These are phyloP conservation scores for Cucumis hystrix DNA, from an alignment of 306 rosid species.

Conservation along the genomic window DNA sequence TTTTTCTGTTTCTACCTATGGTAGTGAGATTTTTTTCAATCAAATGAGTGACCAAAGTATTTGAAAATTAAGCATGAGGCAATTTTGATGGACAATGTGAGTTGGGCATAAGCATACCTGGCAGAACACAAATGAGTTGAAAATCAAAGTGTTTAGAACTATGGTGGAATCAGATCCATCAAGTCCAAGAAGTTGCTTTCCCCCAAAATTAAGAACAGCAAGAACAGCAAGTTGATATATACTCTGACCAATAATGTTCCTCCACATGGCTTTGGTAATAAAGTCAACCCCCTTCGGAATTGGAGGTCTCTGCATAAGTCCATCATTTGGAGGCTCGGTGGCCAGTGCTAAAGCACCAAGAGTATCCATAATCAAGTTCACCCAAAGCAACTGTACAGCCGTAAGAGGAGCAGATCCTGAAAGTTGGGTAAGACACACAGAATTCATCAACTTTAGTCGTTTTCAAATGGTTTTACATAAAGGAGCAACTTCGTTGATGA, in stretches of 20 bases:
- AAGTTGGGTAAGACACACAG: slow-evolving; percentile 3
- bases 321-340: slow-evolving; percentile 90
- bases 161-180: slow-evolving; percentile 50
- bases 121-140: slow-evolving; percentile 88
- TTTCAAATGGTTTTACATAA: background rate
- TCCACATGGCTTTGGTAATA: slow-evolving; percentile 88
- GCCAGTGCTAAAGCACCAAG: slow-evolving; percentile 96
- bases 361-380: slow-evolving; percentile 97
- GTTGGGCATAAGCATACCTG: slow-evolving; percentile 39
- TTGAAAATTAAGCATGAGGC: background rate
- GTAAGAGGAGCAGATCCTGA: slow-evolving; percentile 97
- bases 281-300: slow-evolving; percentile 55
- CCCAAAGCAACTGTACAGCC: slow-evolving; percentile 96
- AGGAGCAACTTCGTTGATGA: background rate
- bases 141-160: slow-evolving; percentile 68
- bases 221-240: slow-evolving; percentile 70
- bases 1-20: no score
- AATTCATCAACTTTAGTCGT: background rate
- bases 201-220: slow-evolving; percentile 45
- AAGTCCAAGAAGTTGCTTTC: slow-evolving; percentile 50
- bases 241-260: slow-evolving; percentile 90
- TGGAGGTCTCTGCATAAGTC: slow-evolving; percentile 58
- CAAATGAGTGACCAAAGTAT: background rate
- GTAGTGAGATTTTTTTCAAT: no score
- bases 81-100: background rate